Conservation (phyloP, 2,329 filamentous ascomycete genomes). For the Cladorrhinum sp. region DNA sequence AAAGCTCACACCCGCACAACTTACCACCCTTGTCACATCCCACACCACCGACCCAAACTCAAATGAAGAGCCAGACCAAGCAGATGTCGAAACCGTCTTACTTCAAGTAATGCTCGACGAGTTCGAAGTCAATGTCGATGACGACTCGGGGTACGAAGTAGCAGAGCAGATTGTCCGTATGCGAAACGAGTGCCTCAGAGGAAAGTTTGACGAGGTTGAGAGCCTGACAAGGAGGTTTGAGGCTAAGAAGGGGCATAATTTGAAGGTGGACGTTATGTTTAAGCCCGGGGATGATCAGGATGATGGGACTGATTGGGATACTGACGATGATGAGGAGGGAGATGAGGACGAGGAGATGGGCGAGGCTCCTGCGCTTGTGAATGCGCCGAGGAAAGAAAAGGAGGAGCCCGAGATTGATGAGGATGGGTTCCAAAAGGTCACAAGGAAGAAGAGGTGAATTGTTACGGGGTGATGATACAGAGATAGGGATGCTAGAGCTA, state of each 20-base stretch:
- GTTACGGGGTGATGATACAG: background rate
- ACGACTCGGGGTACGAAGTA: constrained; percentile 75
- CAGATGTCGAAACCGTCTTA: constrained; percentile 80
- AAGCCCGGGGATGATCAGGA: constrained; percentile 54
- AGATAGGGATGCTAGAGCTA: background rate
- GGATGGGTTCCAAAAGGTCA: constrained; percentile 76
- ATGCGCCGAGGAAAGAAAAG: constrained; percentile 50
- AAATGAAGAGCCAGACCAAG: constrained; percentile 59
- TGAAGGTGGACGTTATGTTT: constrained; percentile 42
- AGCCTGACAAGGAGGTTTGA: constrained; percentile 61
- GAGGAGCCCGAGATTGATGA: constrained; percentile 71
- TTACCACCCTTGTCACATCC: constrained; percentile 27
- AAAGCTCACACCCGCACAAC: constrained; percentile 34
- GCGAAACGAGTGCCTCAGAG: constrained; percentile 60
- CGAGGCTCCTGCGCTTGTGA: constrained; percentile 63
- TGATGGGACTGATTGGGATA: constrained; percentile 59
- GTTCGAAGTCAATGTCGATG: constrained; percentile 89
- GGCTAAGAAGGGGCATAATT: constrained; percentile 57
- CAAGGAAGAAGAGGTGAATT: constrained; percentile 61
- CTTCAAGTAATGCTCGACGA: constrained; percentile 93
- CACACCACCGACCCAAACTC: constrained; percentile 12
- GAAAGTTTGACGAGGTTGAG: constrained; percentile 64
- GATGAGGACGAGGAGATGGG: constrained; percentile 64
- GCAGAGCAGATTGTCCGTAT: constrained; percentile 70
- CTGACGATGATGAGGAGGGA: constrained; percentile 52